Evolutionary conservation across 2,329 filamentous ascomycete genomes (phyloP), one percentile per base, ranked within the genome.

Genomic region (Aspergillus fischeri): DNA sequence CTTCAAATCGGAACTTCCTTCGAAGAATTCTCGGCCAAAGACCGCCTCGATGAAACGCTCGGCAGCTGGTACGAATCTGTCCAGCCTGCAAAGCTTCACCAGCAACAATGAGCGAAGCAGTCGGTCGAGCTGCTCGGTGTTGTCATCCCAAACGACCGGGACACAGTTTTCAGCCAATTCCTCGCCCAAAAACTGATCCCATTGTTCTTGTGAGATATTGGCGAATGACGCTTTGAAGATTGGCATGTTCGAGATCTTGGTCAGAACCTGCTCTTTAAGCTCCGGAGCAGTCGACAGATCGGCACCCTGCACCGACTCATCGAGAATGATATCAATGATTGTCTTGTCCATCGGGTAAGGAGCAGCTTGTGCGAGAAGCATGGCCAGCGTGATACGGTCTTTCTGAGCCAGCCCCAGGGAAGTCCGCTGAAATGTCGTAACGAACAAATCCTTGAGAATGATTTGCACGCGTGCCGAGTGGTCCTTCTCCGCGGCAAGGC

Each of bases 311-410:
- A 95, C 78, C 52, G 85, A 84, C 51, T 88, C 84, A 68, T 96
- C 92, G 3, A 99, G 83, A 45, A 99, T 87, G 32, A 86, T 81
- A 67, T 99, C 95, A 63, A 99, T 89, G 59, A 96, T 81, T 11
- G 82, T 81, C 80, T 92, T 94, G 73, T 99, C 91, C 89, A 97
- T 96, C 67, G 90, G 86, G 78, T 93, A 96, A 0, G 94, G 94
- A n/a, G 93, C 90, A 4, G 93, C 94, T 75, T 97, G 94, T 6
- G 92, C 92, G 48, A 99, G 86, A 52, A 99, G 85, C 84, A 99
- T 93, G 29, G 92, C 95, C 50, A 99, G 83, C 0, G 93, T 96
- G 64, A 99, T 89, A 49, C 91, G 88, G 70, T 99, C 94, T 73
- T 92, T 96, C 70, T 99, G 94, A 59, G 97, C 82, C 53, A 99